Evolutionary conservation across 1,284 basidiomycete species (phyloP).

Genomic region (Cutaneotrichosporon sp.): DNA sequence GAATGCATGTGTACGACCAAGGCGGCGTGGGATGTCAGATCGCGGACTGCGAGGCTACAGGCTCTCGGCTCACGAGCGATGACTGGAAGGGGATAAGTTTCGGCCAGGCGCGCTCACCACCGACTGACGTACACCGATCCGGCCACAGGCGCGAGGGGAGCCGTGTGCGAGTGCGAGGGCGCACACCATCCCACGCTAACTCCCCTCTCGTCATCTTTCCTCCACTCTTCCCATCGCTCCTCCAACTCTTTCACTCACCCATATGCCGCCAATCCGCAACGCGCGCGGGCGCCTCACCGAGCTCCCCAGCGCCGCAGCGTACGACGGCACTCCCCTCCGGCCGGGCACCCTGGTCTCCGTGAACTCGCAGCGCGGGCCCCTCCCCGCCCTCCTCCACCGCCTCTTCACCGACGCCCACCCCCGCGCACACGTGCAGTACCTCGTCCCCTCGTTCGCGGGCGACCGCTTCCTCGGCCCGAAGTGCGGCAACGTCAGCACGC

Average conservation of each 20-base stretch:
- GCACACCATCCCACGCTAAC: background rate
- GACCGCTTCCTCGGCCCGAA: background rate
- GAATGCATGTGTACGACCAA: background rate
- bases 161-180: too few species aligned
- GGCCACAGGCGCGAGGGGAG: too few species aligned
- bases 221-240: too few species aligned
- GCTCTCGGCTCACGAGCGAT: too few species aligned
- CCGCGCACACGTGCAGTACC: constrained; percentile 4
- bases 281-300: background rate
- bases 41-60: too few species aligned
- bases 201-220: background rate
- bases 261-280: background rate
- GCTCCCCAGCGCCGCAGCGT: background rate
- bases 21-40: background rate
- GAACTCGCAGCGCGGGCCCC: background rate
- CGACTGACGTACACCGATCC: too few species aligned
- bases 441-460: background rate
- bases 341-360: background rate
- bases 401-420: background rate
- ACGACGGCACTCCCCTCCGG: background rate
- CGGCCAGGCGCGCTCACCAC: too few species aligned
- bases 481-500: background rate
- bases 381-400: background rate
- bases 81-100: too few species aligned
- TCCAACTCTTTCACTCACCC: too few species aligned